Conservation (phyloP, 108 stramenopile species). For the Nitzschia sp. region DNA sequence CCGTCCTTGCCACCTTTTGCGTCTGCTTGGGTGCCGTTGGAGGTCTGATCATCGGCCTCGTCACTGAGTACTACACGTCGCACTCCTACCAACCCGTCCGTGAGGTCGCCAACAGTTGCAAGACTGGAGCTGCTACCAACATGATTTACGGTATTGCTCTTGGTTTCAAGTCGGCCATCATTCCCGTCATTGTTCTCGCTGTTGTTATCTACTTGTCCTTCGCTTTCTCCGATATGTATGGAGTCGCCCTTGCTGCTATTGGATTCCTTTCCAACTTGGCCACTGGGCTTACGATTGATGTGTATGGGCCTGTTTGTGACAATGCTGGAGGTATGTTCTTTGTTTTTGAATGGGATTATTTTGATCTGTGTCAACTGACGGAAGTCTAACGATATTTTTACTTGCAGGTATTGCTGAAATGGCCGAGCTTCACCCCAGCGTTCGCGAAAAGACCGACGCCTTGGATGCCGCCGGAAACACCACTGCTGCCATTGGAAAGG, state of each 20-base stretch:
- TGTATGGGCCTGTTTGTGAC: conserved; percentile 98
- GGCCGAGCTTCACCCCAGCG: conserved; percentile 92
- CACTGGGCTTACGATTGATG: conserved; percentile 98
- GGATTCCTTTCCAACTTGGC: conserved; percentile 98
- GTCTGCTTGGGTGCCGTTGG: conserved; percentile 92
- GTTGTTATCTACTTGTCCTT: conserved; percentile 92
- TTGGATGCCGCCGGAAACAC: conserved; percentile 99
- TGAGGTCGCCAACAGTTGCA: conserved; percentile 92
- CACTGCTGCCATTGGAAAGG: conserved; percentile 99
- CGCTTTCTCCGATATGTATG: conserved; percentile 93
- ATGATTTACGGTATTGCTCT: conserved; percentile 99
- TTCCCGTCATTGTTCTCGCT: conserved; percentile 95
- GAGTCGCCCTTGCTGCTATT: conserved; percentile 95
- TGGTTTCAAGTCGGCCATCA: conserved; percentile 97
- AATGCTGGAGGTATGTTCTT: conserved; percentile 97
- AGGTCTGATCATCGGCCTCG: conserved; percentile 94
- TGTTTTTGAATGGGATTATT: background rate
- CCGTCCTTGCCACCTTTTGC: conserved; percentile 66
- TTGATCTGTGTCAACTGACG: background rate
- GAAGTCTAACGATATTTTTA: background rate
- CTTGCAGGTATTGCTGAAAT: conserved; percentile 96
- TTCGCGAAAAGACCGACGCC: conserved; percentile 98
- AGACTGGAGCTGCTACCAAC: conserved; percentile 98
- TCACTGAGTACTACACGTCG: conserved; percentile 99
- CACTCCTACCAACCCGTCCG: conserved; percentile 93